Evolutionary conservation across 2,329 filamentous ascomycete species (phyloP), one percentile per base, ranked within the genome.

Genomic region (Penicillium verrucosum): DNA sequence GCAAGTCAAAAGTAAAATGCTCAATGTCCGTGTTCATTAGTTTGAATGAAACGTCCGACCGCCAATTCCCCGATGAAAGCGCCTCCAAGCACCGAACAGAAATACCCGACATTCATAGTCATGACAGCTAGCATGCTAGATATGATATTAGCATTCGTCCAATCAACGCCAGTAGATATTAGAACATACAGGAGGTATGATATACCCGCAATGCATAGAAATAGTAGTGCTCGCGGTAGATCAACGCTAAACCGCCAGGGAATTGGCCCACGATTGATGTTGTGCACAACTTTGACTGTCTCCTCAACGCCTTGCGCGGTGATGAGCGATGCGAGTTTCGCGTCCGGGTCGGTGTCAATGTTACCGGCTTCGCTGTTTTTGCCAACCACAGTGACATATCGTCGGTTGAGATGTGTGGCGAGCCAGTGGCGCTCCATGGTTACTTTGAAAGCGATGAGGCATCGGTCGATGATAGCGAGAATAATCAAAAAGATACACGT

Each of bases 401-500:
- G 85, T 55, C 91, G 86, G 54, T 87, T 82, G 68, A 90, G 79
- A 66, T 92, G 90, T 30, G 77, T 76, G 70, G 89, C 85, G 45
- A 88, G 76, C 87, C 90, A 95, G 77, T 63, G 78, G 70, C 82
- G 74, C 78, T 85, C 76, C 77, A 84, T 74, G 16, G 78, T 67
- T 25, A 78, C 71, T 71, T 90, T 91, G 66, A 84, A 79, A 3
- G 92, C 92, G 49, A 93, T 77, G 16, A 96, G 79, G 21, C 80
- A 76, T 51, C 92, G 89, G 68, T 88, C 86, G 55, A 88, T 68
- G 59, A 87, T 79, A 58, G 86, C 87, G 50, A 97, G 85, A 43
- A 89, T 65, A 70, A 96, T 86, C 57, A 97, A 82, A 77, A 97
- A 97, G 73, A 97, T 89, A 79, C 93, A 96, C 29, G 91, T 96